Evolutionary conservation across 1,284 basidiomycete species (phyloP).

Genomic region (Anthracocystis panici-leucophaei): DNA sequence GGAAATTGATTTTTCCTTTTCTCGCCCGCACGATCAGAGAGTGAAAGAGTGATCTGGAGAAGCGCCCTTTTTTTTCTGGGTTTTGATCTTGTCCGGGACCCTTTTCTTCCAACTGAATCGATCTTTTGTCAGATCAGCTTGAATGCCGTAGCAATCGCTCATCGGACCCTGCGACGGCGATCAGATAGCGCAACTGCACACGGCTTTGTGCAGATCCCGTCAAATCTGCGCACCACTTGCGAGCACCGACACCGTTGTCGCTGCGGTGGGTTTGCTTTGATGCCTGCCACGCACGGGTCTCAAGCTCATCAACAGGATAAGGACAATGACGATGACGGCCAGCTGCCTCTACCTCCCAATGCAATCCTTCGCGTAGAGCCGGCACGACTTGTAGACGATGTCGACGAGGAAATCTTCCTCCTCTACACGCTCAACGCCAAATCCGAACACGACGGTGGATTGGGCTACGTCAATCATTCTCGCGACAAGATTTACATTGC

Average conservation of each 20-base stretch:
- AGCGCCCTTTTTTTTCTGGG: constrained; percentile 1
- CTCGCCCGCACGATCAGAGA: not conserved
- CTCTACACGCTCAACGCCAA: constrained; percentile 48
- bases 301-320: not conserved
- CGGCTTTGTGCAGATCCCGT: constrained; percentile 1
- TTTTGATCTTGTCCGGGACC: constrained; percentile 2
- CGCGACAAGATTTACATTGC: constrained; percentile 41
- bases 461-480: constrained; percentile 52
- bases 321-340: not conserved
- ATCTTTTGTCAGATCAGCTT: not conserved
- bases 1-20: not conserved
- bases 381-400: constrained; percentile 37
- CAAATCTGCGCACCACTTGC: not conserved
- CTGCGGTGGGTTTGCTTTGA: not conserved
- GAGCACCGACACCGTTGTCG: constrained; percentile 5
- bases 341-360: constrained; percentile 19
- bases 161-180: not conserved
- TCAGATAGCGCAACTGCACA: not conserved
- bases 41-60: not conserved
- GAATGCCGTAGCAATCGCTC: not conserved
- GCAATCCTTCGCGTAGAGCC: constrained; percentile 13
- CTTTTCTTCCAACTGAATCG: not conserved
- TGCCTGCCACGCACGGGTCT: constrained; percentile 3
- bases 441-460: constrained; percentile 40
- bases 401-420: constrained; percentile 58